Evolutionary conservation across 2,329 filamentous ascomycete species (phyloP).

Genomic region (Aspergillus vadensis): DNA sequence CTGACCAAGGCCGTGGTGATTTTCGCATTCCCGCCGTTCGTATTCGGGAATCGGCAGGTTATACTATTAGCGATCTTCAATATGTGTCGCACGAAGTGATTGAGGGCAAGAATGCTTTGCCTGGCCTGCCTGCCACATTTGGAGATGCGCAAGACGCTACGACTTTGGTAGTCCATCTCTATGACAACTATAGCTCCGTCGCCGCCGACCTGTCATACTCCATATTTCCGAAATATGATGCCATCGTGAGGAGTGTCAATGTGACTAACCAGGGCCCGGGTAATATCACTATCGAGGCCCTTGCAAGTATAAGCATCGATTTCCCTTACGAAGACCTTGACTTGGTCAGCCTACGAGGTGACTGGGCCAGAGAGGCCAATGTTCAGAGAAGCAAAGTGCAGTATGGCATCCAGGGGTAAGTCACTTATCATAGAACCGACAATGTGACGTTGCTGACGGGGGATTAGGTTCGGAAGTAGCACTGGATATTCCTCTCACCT

Average conservation of each 20-base stretch:
- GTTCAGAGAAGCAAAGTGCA: constrained; percentile 58
- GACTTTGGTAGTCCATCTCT: constrained; percentile 60
- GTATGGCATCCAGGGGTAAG: constrained; percentile 58
- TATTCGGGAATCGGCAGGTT: constrained; percentile 60
- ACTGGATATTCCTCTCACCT: constrained; percentile 65
- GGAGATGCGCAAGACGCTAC: constrained; percentile 58
- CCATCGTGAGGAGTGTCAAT: constrained; percentile 62
- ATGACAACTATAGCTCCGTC: constrained; percentile 61
- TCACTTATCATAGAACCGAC: neutral
- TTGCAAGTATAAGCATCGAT: constrained; percentile 64
- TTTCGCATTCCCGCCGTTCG: constrained; percentile 63
- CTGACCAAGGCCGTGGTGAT: constrained; percentile 65
- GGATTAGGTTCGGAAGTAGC: constrained; percentile 59
- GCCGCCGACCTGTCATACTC: constrained; percentile 64
- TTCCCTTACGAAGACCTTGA: constrained; percentile 62
- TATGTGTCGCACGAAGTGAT: constrained; percentile 61
- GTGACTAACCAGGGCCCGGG: constrained; percentile 61
- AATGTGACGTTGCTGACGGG: too few relatives aligned
- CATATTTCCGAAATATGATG: constrained; percentile 63
- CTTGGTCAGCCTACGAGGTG: constrained; percentile 63
- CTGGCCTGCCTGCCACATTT: constrained; percentile 62
- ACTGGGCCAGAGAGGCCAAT: constrained; percentile 63
- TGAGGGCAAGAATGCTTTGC: constrained; percentile 58
- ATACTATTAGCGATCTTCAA: constrained; percentile 60
- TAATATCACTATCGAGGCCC: constrained; percentile 57